Evolutionary conservation across 2,329 filamentous ascomycete genomes (phyloP), one percentile per base, ranked within the genome.

Genomic region (Monosporascus sp.): DNA sequence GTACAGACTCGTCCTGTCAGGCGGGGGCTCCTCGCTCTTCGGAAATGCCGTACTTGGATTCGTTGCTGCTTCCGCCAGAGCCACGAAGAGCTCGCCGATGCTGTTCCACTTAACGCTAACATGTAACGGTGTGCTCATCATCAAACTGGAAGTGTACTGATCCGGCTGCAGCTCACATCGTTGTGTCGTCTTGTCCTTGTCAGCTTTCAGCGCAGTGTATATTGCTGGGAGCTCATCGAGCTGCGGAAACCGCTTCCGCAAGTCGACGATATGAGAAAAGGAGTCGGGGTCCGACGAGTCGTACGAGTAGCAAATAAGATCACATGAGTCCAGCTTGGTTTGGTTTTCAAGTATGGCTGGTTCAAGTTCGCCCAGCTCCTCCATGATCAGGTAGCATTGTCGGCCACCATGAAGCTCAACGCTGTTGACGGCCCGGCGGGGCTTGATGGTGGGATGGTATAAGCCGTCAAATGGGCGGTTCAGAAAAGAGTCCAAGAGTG

Each of bases 201-300:
- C 94, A 3, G 94, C 94, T 72, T 99, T 99, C 55, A 97, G 78
- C 0, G 93, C 94, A 1, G 91, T 90, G 68, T 96, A 99, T 7
- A 99, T 87, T 8, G 90, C 87, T 0, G 94, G 94, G 28, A 99
- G 76, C n/a, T 90, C 86, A 67, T 96, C 89, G 2, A 99, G 80
- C 52, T 94, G 87, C 0, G 91, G 85, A 61, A 93, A 88, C 63
- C 86, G 88, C 52, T 83, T 80, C 44, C 92, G 86, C 48, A 97
- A 77, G 18, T 88, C 82, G 38, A 93, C 88, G 51, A 99, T 91
- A 66, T 97, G 92, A 1, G 88, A 85, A 70, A 99, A 99, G 4
- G 91, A 96, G 70, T 97, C 92, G 0, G 94, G 93, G 57, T 99
- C 92, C 1, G 91, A 95, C 2, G 93, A 97, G 74, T 99, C 94